Evolutionary conservation across 495 filamentous ascomycete species (phyloP).

Genomic region (Penicillium ucsense): DNA sequence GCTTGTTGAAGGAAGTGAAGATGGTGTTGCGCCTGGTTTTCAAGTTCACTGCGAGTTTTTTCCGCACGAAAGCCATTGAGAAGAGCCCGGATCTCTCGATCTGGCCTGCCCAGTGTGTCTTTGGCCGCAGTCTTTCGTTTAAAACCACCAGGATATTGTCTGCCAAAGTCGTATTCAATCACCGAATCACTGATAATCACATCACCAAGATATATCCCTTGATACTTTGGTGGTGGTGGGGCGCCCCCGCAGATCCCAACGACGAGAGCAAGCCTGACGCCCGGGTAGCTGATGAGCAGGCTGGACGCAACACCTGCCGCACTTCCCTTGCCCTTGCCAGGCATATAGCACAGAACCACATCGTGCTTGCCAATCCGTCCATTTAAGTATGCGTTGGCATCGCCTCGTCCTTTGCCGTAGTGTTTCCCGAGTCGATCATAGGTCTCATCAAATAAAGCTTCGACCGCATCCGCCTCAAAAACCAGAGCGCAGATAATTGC

Average conservation of each 20-base stretch:
- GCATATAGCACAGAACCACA: conserved; percentile 17
- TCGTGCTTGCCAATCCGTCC: conserved; percentile 18
- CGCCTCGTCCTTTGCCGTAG: neutral
- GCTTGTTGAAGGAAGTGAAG: neutral
- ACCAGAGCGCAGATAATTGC: conserved; percentile 11
- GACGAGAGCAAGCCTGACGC: conserved; percentile 14
- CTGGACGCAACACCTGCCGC: conserved; percentile 13
- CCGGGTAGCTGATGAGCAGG: conserved; percentile 14
- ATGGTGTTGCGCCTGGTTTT: neutral
- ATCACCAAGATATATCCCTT: conserved; percentile 32
- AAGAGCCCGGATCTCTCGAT: neutral
- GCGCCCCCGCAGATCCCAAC: conserved; percentile 24
- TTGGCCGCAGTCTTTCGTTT: conserved; percentile 15
- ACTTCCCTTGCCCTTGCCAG: conserved; percentile 23
- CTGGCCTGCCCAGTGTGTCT: conserved; percentile 14
- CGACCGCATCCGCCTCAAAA: conserved; percentile 7
- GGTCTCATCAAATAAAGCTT: conserved; percentile 5
- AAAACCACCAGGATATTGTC: conserved; percentile 17
- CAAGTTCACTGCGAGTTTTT: neutral
- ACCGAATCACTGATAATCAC: conserved; percentile 32
- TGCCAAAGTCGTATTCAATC: conserved; percentile 32
- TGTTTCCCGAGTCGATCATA: conserved; percentile 1
- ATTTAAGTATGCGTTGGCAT: conserved; percentile 16
- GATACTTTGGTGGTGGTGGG: conserved; percentile 3
- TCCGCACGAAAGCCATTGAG: neutral